Percentiles rank a stretch among this genome's conserved stretches.
phyloP scores from a whole-genome alignment of 208 protist species.

The Novymonas esmeraldas region DNA sequence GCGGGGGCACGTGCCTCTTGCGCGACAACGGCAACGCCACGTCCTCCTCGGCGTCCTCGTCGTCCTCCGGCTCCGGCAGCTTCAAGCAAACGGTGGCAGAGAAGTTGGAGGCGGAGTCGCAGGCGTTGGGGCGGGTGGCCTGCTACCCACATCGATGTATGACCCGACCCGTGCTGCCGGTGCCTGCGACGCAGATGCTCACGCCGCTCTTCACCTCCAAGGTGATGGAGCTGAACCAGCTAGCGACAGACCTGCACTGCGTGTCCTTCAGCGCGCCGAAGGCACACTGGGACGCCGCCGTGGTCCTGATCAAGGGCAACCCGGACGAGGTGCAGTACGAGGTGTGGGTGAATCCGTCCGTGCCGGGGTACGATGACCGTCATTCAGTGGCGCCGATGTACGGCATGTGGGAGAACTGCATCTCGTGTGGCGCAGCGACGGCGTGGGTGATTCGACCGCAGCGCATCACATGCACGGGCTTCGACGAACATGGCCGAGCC shows the following conservation, averaged over 20 bases:
- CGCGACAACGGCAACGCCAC: background rate
- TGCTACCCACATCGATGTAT: conserved; percentile 83
- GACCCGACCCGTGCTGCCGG: conserved; percentile 61
- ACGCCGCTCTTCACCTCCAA: conserved; percentile 57
- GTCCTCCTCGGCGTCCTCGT: background rate
- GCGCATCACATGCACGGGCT: conserved; percentile 71
- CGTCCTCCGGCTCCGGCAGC: conserved; percentile 10
- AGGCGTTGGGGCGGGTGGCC: conserved; percentile 68
- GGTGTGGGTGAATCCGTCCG: conserved; percentile 85
- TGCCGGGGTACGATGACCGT: conserved; percentile 79
- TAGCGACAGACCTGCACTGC: conserved; percentile 73
- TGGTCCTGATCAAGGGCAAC: conserved; percentile 68
- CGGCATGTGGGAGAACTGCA: conserved; percentile 94
- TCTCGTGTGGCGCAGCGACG: conserved; percentile 67
- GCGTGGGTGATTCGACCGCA: conserved; percentile 89
- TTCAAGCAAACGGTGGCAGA: conserved; percentile 65
- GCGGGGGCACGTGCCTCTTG: conserved; percentile 7
- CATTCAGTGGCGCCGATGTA: conserved; percentile 85
- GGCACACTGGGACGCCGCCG: conserved; percentile 84
- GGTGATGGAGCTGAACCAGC: conserved; percentile 51
- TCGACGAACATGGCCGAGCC: conserved; percentile 76
- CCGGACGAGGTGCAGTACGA: conserved; percentile 78
- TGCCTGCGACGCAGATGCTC: conserved; percentile 37
- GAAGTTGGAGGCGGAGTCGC: conserved; percentile 54
- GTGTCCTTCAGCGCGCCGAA: conserved; percentile 87